Evolutionary conservation across 768 basidiomycete species (phyloP), one percentile per base, ranked within the genome.

Genomic region (Termitomyces sp.): DNA sequence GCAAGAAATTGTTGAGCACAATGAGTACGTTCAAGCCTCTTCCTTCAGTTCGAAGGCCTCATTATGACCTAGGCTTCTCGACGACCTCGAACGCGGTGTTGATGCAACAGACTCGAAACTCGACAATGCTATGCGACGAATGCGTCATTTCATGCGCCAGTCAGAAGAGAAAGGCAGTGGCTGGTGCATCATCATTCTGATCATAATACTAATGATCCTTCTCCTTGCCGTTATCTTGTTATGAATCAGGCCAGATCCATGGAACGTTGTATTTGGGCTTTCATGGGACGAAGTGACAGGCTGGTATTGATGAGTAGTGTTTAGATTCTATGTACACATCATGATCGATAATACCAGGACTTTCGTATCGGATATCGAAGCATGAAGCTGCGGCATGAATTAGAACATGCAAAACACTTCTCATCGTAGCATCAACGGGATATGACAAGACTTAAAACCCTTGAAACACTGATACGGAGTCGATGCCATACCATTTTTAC

Each of bases 141-240:
- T 95, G 82, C 80, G 84, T 51, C 87, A 86, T 60, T 93, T 98
- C 70, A 79, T 96, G 48, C 82, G 89, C 41, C 83, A 95, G 44
- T 92, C 92, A 0, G 93, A 96, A 77, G 95, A 94, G 70, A 90
- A 87, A 44, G 89, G 89, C 61, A 93, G 91, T 38, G 90, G 91
- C 35, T 97, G 91, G 88, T 94, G 92, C 69, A 89, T 98, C 56
- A 79, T 86, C 35, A 84, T 95, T 56, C 79, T 98, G 33, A 91
- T 93, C 43, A 78, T 94, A 40, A 79, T 98, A 23, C 79, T 98
- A 1, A 75, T 86, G 71, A 77, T 87, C 32, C 77, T 98, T 23
- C 78, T 98, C 12, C 71, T 95, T 35, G 83, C 86, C 5, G 91
- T 94, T 47, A 89, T 98, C 36, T 74, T 97, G 48, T 70, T 93